Evolutionary conservation across 805 yeast genomes (phyloP).

Genomic region (Saccharomycopsis sp.): DNA sequence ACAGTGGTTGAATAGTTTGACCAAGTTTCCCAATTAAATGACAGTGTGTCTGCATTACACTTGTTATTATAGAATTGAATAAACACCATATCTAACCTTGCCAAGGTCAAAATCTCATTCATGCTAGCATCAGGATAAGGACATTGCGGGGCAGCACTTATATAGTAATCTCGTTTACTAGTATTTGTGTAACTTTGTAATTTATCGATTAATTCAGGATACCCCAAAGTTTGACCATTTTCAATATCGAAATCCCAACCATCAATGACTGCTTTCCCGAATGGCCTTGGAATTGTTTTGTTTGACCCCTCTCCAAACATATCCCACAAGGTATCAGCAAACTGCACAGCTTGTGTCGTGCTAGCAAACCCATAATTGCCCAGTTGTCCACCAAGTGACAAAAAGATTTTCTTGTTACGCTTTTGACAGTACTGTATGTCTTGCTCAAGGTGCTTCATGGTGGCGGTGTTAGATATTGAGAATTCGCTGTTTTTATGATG

Average conservation of each 20-base stretch:
- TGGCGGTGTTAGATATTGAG: conserved; percentile 38
- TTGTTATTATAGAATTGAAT: conserved; percentile 88
- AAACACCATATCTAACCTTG: conserved; percentile 71
- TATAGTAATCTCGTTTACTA: conserved; percentile 52
- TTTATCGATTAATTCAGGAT: conserved; percentile 45
- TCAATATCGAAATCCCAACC: conserved; percentile 95
- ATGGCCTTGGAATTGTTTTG: conserved; percentile 29
- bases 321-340: conserved; percentile 49
- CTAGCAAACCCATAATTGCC: conserved; percentile 48
- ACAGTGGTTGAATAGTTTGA: conserved; percentile 44
- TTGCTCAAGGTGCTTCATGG: conserved; percentile 39
- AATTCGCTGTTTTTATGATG: conserved; percentile 29
- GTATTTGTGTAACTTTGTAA: conserved; percentile 29
- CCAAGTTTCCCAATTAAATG: conserved; percentile 75
- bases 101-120: conserved; percentile 49
- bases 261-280: conserved; percentile 54
- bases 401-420: conserved; percentile 48
- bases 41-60: conserved; percentile 43
- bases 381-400: conserved; percentile 60
- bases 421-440: conserved; percentile 64
- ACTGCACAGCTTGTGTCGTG: conserved; percentile 43
- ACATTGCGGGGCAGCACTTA: conserved; percentile 93
- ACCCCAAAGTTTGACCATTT: conserved; percentile 47
- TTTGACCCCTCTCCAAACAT: conserved; percentile 35
- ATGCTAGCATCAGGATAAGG: conserved; percentile 72